Evolutionary conservation across 2,329 filamentous ascomycete genomes (phyloP).

Genomic region (Ophiosphaerella korrae): DNA sequence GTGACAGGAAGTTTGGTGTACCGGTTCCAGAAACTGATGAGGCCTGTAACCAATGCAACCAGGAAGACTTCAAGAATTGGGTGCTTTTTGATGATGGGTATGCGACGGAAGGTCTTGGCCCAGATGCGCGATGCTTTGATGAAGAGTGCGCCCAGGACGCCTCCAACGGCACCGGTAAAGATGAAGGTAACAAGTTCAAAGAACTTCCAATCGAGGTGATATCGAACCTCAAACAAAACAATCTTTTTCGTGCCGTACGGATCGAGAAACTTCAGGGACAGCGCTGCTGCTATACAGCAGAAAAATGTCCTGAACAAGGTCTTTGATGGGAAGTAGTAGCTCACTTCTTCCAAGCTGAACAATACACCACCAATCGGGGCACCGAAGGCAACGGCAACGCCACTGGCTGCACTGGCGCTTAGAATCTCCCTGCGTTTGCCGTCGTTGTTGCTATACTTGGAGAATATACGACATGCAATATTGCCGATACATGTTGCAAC

Average conservation of each 20-base stretch:
- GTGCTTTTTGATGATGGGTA: constrained; percentile 77
- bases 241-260: constrained; percentile 97
- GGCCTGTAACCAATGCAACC: constrained; percentile 81
- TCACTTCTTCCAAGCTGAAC: constrained; percentile 92
- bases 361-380: constrained; percentile 88
- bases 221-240: constrained; percentile 93
- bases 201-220: constrained; percentile 87
- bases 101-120: constrained; percentile 86
- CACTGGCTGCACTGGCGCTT: constrained; percentile 89
- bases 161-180: constrained; percentile 83
- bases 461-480: constrained; percentile 89
- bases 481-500: constrained; percentile 95
- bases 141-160: constrained; percentile 84
- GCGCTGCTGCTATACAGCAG: constrained; percentile 88
- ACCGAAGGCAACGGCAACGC: constrained; percentile 92
- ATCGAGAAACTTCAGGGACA: constrained; percentile 93
- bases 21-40: constrained; percentile 91
- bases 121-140: constrained; percentile 93
- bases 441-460: constrained; percentile 93
- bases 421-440: constrained; percentile 91
- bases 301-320: constrained; percentile 98
- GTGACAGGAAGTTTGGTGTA: constrained; percentile 89
- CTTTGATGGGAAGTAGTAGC: constrained; percentile 97
- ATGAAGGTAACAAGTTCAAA: constrained; percentile 89
- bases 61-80: constrained; percentile 87